A percentile compares a stretch with the other conserved stretches of the same genome.
These are phyloP conservation scores for Metarhizium brunneum DNA, from an alignment of 2,329 filamentous ascomycete genomes.

Conservation along the genomic window DNA sequence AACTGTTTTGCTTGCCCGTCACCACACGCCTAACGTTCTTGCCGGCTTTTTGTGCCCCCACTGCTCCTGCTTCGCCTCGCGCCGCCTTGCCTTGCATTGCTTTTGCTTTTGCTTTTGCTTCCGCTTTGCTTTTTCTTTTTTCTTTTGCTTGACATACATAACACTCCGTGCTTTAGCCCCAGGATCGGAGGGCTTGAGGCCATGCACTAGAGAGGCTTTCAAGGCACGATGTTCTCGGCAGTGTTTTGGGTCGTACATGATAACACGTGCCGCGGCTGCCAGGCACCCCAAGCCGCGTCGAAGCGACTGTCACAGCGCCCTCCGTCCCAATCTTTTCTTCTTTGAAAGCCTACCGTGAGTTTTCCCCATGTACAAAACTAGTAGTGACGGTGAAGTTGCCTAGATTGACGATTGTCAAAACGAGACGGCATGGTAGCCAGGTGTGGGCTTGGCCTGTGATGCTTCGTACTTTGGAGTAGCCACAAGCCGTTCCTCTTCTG, in stretches of 20 bases:
- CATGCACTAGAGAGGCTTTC: neutral
- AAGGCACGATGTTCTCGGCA: neutral
- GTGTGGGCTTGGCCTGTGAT: neutral
- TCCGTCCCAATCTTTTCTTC: neutral
- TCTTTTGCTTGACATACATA: slow-evolving; percentile 2
- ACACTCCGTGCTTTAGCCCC: neutral
- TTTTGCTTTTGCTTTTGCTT: slow-evolving; percentile 3
- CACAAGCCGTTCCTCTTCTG: too few relatives aligned
- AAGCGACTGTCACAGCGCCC: neutral
- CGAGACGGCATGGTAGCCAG: neutral
- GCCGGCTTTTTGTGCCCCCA: neutral
- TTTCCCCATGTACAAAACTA: neutral
- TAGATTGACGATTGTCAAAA: neutral
- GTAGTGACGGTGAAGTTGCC: too few relatives aligned
- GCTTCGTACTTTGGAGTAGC: too few relatives aligned
- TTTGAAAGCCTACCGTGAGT: neutral
- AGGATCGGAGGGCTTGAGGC: neutral
- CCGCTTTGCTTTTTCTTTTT: slow-evolving; percentile 2
- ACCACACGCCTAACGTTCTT: neutral
- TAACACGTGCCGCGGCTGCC: neutral
- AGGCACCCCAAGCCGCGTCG: neutral
- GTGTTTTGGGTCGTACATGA: neutral
- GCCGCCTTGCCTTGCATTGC: slow-evolving; percentile 6
- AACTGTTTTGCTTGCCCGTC: neutral
- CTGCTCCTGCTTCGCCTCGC: slow-evolving; percentile 2